Percentiles rank a stretch among this genome's conserved stretches.
These are phyloP conservation scores for Oryza nivara DNA, from an alignment of 176 grass and related monocot genomes.

Conservation along the genomic window DNA sequence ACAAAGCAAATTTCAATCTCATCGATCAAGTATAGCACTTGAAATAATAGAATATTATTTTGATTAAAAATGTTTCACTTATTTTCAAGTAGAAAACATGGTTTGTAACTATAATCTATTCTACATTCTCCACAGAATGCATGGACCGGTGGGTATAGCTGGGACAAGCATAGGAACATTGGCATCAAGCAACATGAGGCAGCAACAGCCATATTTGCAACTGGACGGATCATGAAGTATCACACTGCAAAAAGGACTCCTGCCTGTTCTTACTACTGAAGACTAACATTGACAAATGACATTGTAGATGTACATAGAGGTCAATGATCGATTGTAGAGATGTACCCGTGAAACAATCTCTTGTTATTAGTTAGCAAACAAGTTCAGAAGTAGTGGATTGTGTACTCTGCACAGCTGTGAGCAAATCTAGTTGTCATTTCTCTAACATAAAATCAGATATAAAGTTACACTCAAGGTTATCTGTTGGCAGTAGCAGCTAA, in stretches of 20 bases:
- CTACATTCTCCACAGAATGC: slow-evolving; percentile 64
- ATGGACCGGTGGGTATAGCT: slow-evolving; percentile 87
- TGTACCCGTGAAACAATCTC: background rate
- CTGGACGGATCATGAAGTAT: slow-evolving; percentile 21
- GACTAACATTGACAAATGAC: slow-evolving; percentile 15
- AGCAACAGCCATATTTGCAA: slow-evolving; percentile 32
- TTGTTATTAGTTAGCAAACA: background rate
- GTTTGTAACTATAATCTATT: slow-evolving; percentile 18
- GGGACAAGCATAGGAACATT: slow-evolving; percentile 76
- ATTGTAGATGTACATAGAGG: background rate
- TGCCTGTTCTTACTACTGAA: background rate
- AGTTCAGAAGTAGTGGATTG: background rate
- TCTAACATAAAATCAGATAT: background rate
- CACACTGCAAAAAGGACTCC: background rate
- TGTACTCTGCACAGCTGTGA: background rate
- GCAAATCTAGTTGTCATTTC: background rate
- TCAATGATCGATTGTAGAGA: background rate
- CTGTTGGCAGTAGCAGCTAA: background rate
- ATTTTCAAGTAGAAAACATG: background rate
- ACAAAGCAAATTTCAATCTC: background rate
- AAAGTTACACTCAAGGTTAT: background rate
- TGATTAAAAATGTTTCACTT: background rate
- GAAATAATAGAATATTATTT: slow-evolving; percentile 7
- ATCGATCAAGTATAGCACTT: background rate
- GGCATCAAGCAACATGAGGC: slow-evolving; percentile 45